Evolutionary conservation across 2,329 filamentous ascomycete genomes (phyloP).

Genomic region (Ophiocordyceps camponoti-leonardi): DNA sequence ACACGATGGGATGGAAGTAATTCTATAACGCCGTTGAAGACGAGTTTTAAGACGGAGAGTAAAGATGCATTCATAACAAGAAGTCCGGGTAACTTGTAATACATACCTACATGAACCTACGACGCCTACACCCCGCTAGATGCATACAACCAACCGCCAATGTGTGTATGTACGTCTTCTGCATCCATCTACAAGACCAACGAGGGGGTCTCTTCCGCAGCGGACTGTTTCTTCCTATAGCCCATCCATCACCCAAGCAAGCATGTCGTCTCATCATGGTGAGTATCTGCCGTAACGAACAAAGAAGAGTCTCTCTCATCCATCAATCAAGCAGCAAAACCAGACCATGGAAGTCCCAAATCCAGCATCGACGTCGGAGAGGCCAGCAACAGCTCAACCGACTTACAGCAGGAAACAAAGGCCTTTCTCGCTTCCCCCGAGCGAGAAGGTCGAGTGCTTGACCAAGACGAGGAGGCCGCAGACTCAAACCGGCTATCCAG

Average conservation of each 20-base stretch:
- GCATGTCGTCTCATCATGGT: background rate
- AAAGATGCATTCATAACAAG: too few species aligned
- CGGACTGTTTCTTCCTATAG: background rate
- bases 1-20: too few species aligned
- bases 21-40: too few species aligned
- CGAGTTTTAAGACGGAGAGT: too few species aligned
- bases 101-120: too few species aligned
- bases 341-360: background rate
- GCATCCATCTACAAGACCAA: background rate
- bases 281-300: background rate
- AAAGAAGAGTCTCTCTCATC: background rate
- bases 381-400: background rate
- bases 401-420: background rate
- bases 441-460: background rate
- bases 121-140: too few species aligned
- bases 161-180: background rate
- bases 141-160: too few species aligned
- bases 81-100: too few species aligned
- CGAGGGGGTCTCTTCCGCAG: too few species aligned
- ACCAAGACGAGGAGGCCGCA: background rate
- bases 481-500: background rate
- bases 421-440: background rate
- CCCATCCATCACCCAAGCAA: background rate
- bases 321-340: background rate
- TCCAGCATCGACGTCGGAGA: conserved; percentile 1